phyloP scores from a whole-genome alignment of 805 yeast genomes.

The Priceomyces carsonii region DNA sequence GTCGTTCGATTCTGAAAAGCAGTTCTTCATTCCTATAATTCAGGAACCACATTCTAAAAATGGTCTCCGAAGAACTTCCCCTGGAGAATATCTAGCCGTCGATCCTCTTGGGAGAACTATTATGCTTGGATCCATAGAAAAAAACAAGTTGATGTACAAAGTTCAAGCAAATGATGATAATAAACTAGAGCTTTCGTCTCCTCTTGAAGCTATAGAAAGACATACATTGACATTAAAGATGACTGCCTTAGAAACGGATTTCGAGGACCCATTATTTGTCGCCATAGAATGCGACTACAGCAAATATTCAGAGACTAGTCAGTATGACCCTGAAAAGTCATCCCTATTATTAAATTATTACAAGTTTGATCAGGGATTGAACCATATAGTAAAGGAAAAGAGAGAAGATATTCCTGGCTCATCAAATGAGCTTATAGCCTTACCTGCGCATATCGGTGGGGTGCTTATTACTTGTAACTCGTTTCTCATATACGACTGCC shows the following conservation, averaged over 20 bases:
- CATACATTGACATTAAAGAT: slow-evolving; percentile 52
- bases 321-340: slow-evolving; percentile 12
- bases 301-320: slow-evolving; percentile 14
- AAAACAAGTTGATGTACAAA: slow-evolving; percentile 68
- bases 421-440: slow-evolving; percentile 56
- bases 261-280: slow-evolving; percentile 84
- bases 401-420: slow-evolving; percentile 20
- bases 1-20: slow-evolving; percentile 41
- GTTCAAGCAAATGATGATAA: slow-evolving; percentile 50
- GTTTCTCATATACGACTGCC: slow-evolving; percentile 51
- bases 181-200: slow-evolving; percentile 59
- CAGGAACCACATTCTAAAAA: slow-evolving; percentile 73
- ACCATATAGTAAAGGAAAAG: slow-evolving; percentile 59
- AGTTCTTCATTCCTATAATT: slow-evolving; percentile 45
- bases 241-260: slow-evolving; percentile 70
- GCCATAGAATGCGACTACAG: slow-evolving; percentile 66
- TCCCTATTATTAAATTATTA: slow-evolving; percentile 56
- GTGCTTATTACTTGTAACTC: slow-evolving; percentile 63
- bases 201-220: slow-evolving; percentile 65
- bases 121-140: slow-evolving; percentile 71
- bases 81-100: slow-evolving; percentile 68
- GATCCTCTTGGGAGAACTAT: slow-evolving; percentile 75
- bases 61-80: slow-evolving; percentile 73
- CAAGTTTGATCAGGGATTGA: slow-evolving; percentile 83
- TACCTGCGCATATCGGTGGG: slow-evolving; percentile 77